phyloP scores from a whole-genome alignment of 129 eudicot genomes.

The Flaveria robusta region DNA sequence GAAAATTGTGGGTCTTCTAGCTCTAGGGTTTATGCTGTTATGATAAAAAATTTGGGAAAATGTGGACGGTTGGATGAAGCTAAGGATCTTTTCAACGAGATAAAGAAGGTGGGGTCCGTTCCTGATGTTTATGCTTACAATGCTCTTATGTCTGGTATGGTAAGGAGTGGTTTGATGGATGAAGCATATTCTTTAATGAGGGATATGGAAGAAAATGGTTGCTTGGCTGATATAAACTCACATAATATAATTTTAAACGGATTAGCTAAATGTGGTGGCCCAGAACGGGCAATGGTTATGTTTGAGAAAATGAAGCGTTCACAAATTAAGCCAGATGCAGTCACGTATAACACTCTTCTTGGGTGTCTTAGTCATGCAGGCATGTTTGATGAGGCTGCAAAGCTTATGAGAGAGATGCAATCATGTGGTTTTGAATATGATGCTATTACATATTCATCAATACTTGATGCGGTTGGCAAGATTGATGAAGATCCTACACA shows the following conservation, averaged over 20 bases:
- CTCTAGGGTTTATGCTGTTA: conserved; percentile 84
- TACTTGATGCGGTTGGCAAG: conserved; percentile 93
- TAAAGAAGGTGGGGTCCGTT: conserved; percentile 53
- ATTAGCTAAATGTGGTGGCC: conserved; percentile 76
- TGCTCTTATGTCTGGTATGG: conserved; percentile 94
- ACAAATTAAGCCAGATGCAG: conserved; percentile 68
- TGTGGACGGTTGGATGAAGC: conserved; percentile 76
- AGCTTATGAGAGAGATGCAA: conserved; percentile 85
- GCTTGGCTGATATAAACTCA: conserved; percentile 77
- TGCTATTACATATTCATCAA: conserved; percentile 76
- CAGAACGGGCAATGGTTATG: conserved; percentile 68
- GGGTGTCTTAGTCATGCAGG: conserved; percentile 95
- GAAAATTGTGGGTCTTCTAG: conserved; percentile 85
- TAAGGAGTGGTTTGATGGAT: conserved; percentile 67
- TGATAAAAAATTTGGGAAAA: conserved; percentile 88
- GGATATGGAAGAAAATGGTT: conserved; percentile 76
- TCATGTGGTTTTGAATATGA: conserved; percentile 74
- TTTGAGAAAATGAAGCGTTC: conserved; percentile 69
- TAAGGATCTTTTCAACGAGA: conserved; percentile 71
- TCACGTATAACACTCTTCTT: conserved; percentile 84
- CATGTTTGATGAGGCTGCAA: conserved; percentile 95
- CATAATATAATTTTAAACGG: conserved; percentile 83
- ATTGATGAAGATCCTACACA: conserved; percentile 56
- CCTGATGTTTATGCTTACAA: conserved; percentile 86
- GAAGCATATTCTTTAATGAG: conserved; percentile 72